Base-by-base conservation (phyloP, 2,329 filamentous ascomycete species). In the Ascochyta lentis region DNA sequence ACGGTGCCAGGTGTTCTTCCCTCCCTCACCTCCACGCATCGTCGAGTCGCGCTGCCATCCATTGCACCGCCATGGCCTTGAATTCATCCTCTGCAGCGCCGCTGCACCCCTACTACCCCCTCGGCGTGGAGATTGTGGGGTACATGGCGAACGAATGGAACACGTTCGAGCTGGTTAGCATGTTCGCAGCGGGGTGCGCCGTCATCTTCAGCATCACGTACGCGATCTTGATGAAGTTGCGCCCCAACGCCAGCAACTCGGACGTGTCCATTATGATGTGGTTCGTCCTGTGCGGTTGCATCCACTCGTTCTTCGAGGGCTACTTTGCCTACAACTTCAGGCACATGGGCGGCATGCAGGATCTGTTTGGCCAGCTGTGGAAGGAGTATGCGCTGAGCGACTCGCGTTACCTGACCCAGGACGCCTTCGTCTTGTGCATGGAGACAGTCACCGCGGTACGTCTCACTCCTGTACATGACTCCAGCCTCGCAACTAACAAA, bases 361-460 rank as follows among this genome's bases (percentile, higher is more conserved):
- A 88, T 50, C 77, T 95, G 7, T 89, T 93, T 53, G 91, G 89
- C 3, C 91, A 96, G 78, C 80, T 96, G 40, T 96, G 92, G 92
- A 96, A 96, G 72, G 92, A 96, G 76, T 96, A 96, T 73, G 84
- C 90, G 3, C 82, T 93, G 31, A 93, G 90, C 2, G 92, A 96
- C 77, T 96, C 92, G 50, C 84, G 92, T 39, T 96, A 96, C 70
- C 79, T 96, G 65, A 92, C 89, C 2, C 86, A 87, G 16, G 90
- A 74, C 70, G 83, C 88, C 1, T 92, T 96, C 67, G 92, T 95
- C 65, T 80, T 96, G n/a, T 93, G 90, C 73, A 88, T 96, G 75
- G 92, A 96, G 80, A 86, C 84, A 16, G 86, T 96, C 59, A 96
- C 92, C 1, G 87, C 87, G 38, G 89, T 93, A 77, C 68, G 86